Evolutionary conservation across 306 rosid species (phyloP).

Genomic region (Canavalia ensiformis): DNA sequence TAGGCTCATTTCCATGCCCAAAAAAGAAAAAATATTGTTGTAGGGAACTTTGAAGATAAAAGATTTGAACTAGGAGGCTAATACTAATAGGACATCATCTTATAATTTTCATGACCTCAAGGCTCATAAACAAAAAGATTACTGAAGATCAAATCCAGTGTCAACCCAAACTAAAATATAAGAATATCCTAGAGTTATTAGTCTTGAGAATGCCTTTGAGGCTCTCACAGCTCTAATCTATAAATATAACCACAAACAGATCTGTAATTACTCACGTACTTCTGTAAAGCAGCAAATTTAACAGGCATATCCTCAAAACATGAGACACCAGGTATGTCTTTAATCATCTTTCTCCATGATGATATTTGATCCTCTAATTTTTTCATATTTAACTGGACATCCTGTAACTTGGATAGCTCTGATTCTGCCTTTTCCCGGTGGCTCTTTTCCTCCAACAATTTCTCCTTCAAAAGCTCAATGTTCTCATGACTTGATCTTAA

Average conservation of each 20-base stretch:
- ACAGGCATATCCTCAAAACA: slow-evolving; percentile 79
- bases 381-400: slow-evolving; percentile 67
- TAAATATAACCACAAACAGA: slow-evolving; percentile 41
- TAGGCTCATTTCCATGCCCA: slow-evolving; percentile 11
- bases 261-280: slow-evolving; percentile 61
- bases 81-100: slow-evolving; percentile 32
- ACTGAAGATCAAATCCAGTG: background rate
- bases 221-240: slow-evolving; percentile 7
- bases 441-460: slow-evolving; percentile 78
- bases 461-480: slow-evolving; percentile 81
- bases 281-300: slow-evolving; percentile 86
- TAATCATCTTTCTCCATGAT: slow-evolving; percentile 67
- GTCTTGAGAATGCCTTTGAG: slow-evolving; percentile 1
- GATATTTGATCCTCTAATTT: slow-evolving; percentile 86
- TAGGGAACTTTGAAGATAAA: background rate
- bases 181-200: slow-evolving; percentile 25
- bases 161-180: slow-evolving; percentile 21
- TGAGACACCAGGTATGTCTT: slow-evolving; percentile 82
- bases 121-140: slow-evolving; percentile 12
- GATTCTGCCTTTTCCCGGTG: slow-evolving; percentile 79
- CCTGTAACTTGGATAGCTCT: slow-evolving; percentile 80
- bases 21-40: slow-evolving; percentile 14
- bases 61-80: slow-evolving; percentile 33
- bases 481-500: slow-evolving; percentile 79
- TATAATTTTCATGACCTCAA: slow-evolving; percentile 13